These are phyloP conservation scores for Botryobasidium botryosum DNA, from an alignment of 768 basidiomycete genomes.

Conservation along the genomic window DNA sequence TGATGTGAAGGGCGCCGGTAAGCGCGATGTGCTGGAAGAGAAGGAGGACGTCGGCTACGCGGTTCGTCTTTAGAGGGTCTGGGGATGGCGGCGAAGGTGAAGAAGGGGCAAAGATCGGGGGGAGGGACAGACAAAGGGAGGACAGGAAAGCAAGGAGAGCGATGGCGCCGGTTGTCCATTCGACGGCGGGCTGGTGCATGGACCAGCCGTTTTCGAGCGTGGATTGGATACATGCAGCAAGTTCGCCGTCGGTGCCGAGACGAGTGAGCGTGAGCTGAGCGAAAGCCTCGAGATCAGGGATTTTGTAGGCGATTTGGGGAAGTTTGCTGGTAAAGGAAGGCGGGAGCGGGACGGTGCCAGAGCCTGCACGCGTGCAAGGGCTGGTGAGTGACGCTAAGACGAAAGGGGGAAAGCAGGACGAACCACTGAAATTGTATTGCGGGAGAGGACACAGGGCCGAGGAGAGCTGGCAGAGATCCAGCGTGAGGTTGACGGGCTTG, in stretches of 20 bases:
- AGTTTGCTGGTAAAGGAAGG: constrained; percentile 43
- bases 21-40: constrained; percentile 75
- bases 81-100: constrained; percentile 23
- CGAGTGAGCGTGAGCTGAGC: constrained; percentile 63
- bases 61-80: constrained; percentile 22
- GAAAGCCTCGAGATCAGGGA: constrained; percentile 86
- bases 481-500: constrained; percentile 62
- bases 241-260: constrained; percentile 44
- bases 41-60: constrained; percentile 31
- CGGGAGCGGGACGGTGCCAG: constrained; percentile 33
- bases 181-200: constrained; percentile 51
- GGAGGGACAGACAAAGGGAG: constrained; percentile 29
- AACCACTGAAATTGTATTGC: constrained; percentile 18
- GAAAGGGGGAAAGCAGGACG: too few species aligned
- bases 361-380: constrained; percentile 16
- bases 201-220: constrained; percentile 88
- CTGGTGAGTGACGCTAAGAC: too few species aligned
- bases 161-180: constrained; percentile 59
- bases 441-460: constrained; percentile 72
- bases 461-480: constrained; percentile 65
- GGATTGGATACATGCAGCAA: constrained; percentile 81
- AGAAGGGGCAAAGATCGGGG: constrained; percentile 20
- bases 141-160: constrained; percentile 27
- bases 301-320: constrained; percentile 66
- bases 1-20: constrained; percentile 59